Evolutionary conservation across 805 yeast species (phyloP).

Genomic region (Debaryomyces hansenii): DNA sequence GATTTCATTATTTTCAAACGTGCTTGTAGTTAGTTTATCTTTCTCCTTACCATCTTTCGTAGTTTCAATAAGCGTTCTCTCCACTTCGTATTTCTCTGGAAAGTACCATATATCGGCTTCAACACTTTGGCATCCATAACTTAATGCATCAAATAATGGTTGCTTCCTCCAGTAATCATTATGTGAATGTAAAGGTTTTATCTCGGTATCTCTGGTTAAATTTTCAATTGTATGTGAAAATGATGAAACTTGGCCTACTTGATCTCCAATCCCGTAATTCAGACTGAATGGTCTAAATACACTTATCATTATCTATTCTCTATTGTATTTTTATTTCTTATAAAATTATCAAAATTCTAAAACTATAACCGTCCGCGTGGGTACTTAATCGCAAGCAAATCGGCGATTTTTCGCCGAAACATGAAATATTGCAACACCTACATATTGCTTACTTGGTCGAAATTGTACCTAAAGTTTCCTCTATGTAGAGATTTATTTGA

Average conservation of each 20-base stretch:
- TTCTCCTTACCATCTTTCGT: slow-evolving; percentile 15
- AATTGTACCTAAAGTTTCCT: slow-evolving; percentile 10
- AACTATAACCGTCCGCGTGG: background rate
- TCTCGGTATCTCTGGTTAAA: slow-evolving; percentile 36
- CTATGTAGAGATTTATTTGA: slow-evolving; percentile 17
- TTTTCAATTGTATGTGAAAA: slow-evolving; percentile 24
- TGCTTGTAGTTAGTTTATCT: slow-evolving; percentile 11
- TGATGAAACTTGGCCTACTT: slow-evolving; percentile 11
- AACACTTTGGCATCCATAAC: slow-evolving; percentile 54
- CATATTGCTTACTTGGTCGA: no score
- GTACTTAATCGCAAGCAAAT: background rate
- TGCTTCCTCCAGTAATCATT: slow-evolving; percentile 65
- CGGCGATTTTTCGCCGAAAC: slow-evolving; percentile 1
- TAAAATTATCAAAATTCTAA: no score
- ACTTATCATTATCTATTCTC: slow-evolving; percentile 11
- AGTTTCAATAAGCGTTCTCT: slow-evolving; percentile 25
- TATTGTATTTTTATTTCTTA: background rate
- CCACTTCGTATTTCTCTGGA: slow-evolving; percentile 27
- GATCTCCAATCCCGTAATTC: background rate
- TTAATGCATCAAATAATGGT: slow-evolving; percentile 60
- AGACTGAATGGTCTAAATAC: slow-evolving; percentile 11
- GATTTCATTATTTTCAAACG: slow-evolving; percentile 32
- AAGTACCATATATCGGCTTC: slow-evolving; percentile 70
- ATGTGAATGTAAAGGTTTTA: slow-evolving; percentile 59
- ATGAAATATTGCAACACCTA: no score